Percentiles rank a stretch among this genome's conserved stretches.
Conservation (phyloP, 176 grass and related monocot species). For the Oryza meridionalis region DNA sequence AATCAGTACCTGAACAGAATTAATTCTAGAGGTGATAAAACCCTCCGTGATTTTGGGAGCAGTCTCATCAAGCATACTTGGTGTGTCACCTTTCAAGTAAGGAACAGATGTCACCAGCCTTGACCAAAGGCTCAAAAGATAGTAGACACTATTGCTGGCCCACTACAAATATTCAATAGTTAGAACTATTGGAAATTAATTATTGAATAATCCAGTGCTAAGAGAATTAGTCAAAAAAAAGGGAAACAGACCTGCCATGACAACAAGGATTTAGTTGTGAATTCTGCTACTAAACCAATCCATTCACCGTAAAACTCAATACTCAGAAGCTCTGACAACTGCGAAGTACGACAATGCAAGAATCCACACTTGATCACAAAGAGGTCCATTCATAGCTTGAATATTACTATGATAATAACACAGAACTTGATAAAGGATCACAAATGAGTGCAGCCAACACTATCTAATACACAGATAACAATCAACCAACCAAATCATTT, state of each 20-base stretch:
- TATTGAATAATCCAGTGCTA: slow-evolving; percentile 14
- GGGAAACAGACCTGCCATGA: slow-evolving; percentile 92
- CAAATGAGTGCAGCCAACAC: slow-evolving; percentile 1
- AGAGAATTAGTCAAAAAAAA: slow-evolving; percentile 30
- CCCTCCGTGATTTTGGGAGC: slow-evolving; percentile 96
- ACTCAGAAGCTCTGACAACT: slow-evolving; percentile 91
- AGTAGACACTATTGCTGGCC: slow-evolving; percentile 97
- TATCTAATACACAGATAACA: not conserved
- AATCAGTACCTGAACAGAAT: slow-evolving; percentile 85
- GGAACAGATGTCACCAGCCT: slow-evolving; percentile 97
- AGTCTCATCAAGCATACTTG: slow-evolving; percentile 96
- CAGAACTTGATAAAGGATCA: not conserved
- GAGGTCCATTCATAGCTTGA: not conserved
- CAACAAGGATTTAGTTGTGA: slow-evolving; percentile 91
- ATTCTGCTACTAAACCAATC: slow-evolving; percentile 93
- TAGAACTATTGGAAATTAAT: slow-evolving; percentile 18
- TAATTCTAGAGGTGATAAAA: slow-evolving; percentile 98
- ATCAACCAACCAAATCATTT: slow-evolving; percentile 25
- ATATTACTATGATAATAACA: not conserved
- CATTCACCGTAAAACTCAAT: slow-evolving; percentile 96
- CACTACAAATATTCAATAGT: slow-evolving; percentile 59
- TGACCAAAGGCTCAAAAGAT: slow-evolving; percentile 95
- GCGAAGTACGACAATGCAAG: slow-evolving; percentile 40
- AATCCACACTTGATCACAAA: not conserved
- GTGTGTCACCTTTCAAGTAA: slow-evolving; percentile 96